A percentile compares a stretch with the other conserved stretches of the same genome.
These are phyloP conservation scores for Wallacemonas sp. DNA, from an alignment of 208 protist species.

Conservation along the genomic window DNA sequence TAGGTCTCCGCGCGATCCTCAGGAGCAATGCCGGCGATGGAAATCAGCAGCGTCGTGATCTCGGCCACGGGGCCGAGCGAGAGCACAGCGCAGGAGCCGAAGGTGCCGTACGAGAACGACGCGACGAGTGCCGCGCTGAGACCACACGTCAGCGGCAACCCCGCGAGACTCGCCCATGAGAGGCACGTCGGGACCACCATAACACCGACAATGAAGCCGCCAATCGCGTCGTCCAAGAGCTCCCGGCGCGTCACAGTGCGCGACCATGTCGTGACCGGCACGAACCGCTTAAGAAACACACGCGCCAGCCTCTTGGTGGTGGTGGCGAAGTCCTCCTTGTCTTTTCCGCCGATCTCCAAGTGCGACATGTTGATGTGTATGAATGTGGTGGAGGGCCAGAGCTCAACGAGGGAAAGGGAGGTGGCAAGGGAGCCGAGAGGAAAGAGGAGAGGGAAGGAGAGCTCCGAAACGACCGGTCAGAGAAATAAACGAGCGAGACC, in stretches of 20 bases:
- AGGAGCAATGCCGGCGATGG: constrained; percentile 29
- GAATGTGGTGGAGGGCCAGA: neutral
- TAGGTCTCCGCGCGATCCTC: constrained; percentile 26
- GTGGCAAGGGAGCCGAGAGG: neutral
- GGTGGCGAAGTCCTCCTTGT: neutral
- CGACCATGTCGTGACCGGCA: constrained; percentile 38
- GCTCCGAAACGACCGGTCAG: neutral
- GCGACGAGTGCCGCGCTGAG: constrained; percentile 39
- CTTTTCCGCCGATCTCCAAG: neutral
- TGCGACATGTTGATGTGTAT: too few relatives aligned
- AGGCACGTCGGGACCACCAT: constrained; percentile 55
- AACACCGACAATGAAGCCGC: constrained; percentile 51
- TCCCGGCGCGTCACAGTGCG: constrained; percentile 20
- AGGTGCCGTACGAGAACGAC: constrained; percentile 44
- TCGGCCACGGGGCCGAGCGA: constrained; percentile 46
- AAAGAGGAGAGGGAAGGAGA: neutral
- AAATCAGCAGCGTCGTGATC: constrained; percentile 56
- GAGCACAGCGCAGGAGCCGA: constrained; percentile 39
- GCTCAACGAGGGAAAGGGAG: constrained; percentile 3
- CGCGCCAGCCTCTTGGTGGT: neutral
- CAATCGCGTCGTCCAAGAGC: constrained; percentile 24
- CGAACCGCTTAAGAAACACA: constrained; percentile 25
- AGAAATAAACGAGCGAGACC: neutral
- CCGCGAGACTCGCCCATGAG: constrained; percentile 44
- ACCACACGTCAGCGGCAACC: constrained; percentile 36